These are phyloP conservation scores for Citrus medica DNA, from an alignment of 345 rosid species.

Conservation along the genomic window DNA sequence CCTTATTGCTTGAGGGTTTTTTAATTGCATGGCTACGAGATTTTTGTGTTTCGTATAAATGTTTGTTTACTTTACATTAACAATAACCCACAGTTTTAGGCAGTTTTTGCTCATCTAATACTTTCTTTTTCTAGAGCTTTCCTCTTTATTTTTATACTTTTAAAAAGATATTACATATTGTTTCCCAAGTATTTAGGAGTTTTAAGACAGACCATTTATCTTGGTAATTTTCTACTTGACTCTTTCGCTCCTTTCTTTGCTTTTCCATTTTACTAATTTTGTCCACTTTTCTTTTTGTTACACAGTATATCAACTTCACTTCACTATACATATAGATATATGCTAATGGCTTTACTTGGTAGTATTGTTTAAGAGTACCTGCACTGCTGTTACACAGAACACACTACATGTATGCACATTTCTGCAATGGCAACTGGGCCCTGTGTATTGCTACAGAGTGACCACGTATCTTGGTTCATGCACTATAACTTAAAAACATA, in stretches of 20 bases:
- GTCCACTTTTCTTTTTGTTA: not conserved
- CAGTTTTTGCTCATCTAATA: constrained; percentile 3
- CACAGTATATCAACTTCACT: not conserved
- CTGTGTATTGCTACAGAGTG: not conserved
- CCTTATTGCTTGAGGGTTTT: not conserved
- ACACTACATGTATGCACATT: not conserved
- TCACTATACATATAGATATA: not conserved
- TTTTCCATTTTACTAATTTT: not conserved
- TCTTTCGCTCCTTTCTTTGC: not conserved
- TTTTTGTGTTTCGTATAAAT: not conserved
- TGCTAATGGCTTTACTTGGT: no score
- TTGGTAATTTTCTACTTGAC: not conserved
- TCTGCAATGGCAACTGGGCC: constrained; percentile 14
- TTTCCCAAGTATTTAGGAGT: constrained; percentile 5
- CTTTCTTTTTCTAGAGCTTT: not conserved
- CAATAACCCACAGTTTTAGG: constrained; percentile 25
- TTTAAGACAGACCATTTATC: not conserved
- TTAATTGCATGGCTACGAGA: constrained; percentile 22
- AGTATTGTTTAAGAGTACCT: no score
- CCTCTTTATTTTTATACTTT: not conserved
- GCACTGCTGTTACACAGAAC: not conserved
- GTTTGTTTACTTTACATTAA: not conserved
- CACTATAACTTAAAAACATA: constrained; percentile 6
- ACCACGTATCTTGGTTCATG: constrained; percentile 3
- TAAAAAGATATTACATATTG: not conserved